phyloP scores from a whole-genome alignment of 345 rosid species.

The Moringa oleifera region DNA sequence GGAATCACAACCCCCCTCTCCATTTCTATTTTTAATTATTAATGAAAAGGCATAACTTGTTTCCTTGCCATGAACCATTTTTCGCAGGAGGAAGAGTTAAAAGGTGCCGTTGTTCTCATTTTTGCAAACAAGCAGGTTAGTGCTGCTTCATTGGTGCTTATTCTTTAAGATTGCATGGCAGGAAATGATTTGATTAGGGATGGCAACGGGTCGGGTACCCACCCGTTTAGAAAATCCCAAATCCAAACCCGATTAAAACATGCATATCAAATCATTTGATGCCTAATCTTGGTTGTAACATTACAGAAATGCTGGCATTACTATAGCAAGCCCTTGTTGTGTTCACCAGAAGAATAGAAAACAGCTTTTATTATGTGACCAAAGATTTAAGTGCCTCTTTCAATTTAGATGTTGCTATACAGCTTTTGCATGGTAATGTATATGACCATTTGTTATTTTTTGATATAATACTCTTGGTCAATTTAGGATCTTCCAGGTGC shows the following conservation, averaged over 20 bases:
- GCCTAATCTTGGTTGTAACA: too few relatives aligned
- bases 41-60: not conserved
- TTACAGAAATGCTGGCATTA: too few relatives aligned
- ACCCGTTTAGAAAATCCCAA: too few relatives aligned
- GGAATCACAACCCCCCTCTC: not conserved
- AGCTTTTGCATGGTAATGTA: not conserved
- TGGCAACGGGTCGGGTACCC: too few relatives aligned
- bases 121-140: slow-evolving; percentile 75
- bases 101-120: slow-evolving; percentile 56
- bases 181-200: not conserved
- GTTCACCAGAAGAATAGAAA: too few relatives aligned
- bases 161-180: not conserved
- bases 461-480: not conserved
- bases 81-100: slow-evolving; percentile 64
- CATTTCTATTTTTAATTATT: not conserved
- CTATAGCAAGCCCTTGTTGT: too few relatives aligned
- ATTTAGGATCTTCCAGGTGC: slow-evolving; percentile 77
- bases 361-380: not conserved
- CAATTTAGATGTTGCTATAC: not conserved
- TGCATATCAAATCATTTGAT: too few relatives aligned
- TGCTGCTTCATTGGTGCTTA: not conserved
- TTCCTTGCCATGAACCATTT: not conserved
- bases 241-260: too few relatives aligned
- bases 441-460: too few relatives aligned
- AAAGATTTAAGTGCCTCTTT: not conserved